Evolutionary conservation across 177 flowering plant genomes (phyloP).

Genomic region (Vitis hybrid): DNA sequence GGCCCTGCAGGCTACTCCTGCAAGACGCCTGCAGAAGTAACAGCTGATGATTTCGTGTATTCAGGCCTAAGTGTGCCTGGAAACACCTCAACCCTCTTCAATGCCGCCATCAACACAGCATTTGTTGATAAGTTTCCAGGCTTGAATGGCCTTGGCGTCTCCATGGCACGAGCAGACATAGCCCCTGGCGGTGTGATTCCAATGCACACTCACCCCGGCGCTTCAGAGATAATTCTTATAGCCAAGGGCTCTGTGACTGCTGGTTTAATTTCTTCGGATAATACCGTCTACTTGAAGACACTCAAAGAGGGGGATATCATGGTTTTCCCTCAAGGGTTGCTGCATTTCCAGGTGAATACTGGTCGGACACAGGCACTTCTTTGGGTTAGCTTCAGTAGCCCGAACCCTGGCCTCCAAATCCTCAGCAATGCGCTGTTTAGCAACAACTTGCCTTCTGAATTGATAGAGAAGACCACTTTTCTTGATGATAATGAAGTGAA

Average conservation of each 20-base stretch:
- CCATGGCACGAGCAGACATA: conserved; percentile 39
- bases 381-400: too few species aligned
- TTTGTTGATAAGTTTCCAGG: conserved; percentile 42
- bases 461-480: too few species aligned
- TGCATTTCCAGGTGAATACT: too few species aligned
- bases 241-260: conserved; percentile 30
- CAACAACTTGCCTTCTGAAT: too few species aligned
- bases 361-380: too few species aligned
- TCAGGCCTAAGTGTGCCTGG: conserved; percentile 33
- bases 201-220: conserved; percentile 49
- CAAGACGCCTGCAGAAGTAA: conserved; percentile 24
- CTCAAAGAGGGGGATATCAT: conserved; percentile 42
- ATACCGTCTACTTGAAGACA: conserved; percentile 24
- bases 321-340: neutral
- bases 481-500: too few species aligned
- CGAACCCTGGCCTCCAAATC: too few species aligned
- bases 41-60: conserved; percentile 29
- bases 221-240: conserved; percentile 29
- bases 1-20: conserved; percentile 41
- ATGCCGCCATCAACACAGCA: conserved; percentile 42
- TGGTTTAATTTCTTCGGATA: conserved; percentile 37
- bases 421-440: too few species aligned
- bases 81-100: conserved; percentile 45
- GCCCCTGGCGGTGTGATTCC: conserved; percentile 41
- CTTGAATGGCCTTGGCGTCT: conserved; percentile 43